Conservation (phyloP, 1,284 basidiomycete species). For the Ustilago esculenta region DNA sequence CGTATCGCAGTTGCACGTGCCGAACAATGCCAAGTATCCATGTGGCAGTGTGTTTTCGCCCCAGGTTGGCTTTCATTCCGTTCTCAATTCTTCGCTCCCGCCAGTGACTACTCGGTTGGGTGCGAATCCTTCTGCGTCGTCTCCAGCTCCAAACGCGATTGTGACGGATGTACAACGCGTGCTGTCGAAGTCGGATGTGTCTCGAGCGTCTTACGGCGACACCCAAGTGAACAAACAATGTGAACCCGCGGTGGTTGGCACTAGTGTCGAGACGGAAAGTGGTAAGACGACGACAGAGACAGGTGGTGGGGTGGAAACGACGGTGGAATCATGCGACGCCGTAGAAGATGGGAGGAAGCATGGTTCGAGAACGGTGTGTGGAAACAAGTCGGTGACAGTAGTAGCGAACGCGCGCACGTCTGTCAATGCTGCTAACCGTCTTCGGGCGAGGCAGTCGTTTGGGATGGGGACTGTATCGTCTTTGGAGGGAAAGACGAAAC, state of each 20-base stretch:
- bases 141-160: slow-evolving; percentile 1
- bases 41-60: slow-evolving; percentile 56
- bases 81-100: slow-evolving; percentile 36
- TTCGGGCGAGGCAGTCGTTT: slow-evolving; percentile 21
- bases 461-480: slow-evolving; percentile 23
- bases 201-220: not conserved
- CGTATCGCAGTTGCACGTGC: slow-evolving; percentile 7
- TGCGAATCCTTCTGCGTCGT: slow-evolving; percentile 2
- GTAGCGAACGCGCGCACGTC: slow-evolving; percentile 17
- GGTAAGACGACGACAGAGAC: not conserved
- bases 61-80: slow-evolving; percentile 53
- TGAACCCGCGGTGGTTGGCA: not conserved
- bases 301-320: no score
- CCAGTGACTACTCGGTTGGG: slow-evolving; percentile 51
- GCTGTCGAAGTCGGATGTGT: no score
- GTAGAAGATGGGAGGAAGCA: not conserved
- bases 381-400: slow-evolving; percentile 9
- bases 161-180: no score
- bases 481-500: slow-evolving; percentile 36
- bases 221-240: not conserved
- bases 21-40: slow-evolving; percentile 30
- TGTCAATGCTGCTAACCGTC: slow-evolving; percentile 7
- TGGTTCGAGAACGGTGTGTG: not conserved
- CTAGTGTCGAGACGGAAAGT: not conserved
- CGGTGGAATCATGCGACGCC: slow-evolving; percentile 1